Conservation (phyloP, 1,284 basidiomycete species). For the Mycosarcoma mackinlayi region DNA sequence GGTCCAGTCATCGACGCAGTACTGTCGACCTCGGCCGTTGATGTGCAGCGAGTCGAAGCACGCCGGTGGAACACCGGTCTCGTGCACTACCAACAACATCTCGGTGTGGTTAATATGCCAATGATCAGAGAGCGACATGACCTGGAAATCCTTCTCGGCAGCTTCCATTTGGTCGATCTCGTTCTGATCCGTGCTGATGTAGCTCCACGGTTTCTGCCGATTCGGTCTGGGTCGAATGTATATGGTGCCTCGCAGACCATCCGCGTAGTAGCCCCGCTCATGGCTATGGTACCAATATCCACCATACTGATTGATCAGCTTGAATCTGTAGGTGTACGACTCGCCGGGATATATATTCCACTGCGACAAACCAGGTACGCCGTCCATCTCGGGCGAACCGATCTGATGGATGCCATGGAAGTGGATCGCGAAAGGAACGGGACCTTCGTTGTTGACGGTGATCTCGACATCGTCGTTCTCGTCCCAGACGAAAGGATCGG, state of each 20-base stretch:
- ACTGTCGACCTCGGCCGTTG: constrained; percentile 51
- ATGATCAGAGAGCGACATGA: constrained; percentile 42
- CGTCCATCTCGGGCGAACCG: constrained; percentile 54
- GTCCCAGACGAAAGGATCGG: constrained; percentile 49
- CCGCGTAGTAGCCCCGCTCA: constrained; percentile 49
- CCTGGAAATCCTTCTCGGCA: constrained; percentile 40
- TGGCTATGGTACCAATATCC: constrained; percentile 56
- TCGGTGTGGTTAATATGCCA: constrained; percentile 54
- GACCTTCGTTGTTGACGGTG: constrained; percentile 38
- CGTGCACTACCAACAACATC: constrained; percentile 46
- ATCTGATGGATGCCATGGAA: constrained; percentile 57
- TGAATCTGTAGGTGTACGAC: constrained; percentile 49
- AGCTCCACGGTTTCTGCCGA: constrained; percentile 43
- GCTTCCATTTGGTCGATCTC: constrained; percentile 49
- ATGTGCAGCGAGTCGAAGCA: constrained; percentile 53
- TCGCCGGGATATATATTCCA: constrained; percentile 52
- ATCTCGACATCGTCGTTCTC: constrained; percentile 54
- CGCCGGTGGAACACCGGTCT: constrained; percentile 50
- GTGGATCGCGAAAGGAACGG: constrained; percentile 49
- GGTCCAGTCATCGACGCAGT: constrained; percentile 40
- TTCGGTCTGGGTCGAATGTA: constrained; percentile 45
- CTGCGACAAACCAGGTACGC: constrained; percentile 52
- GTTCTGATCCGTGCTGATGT: constrained; percentile 24
- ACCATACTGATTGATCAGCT: constrained; percentile 47
- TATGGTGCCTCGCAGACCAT: constrained; percentile 44